Conservation (phyloP, 768 basidiomycete genomes). For the Hypholoma fasciculare region DNA sequence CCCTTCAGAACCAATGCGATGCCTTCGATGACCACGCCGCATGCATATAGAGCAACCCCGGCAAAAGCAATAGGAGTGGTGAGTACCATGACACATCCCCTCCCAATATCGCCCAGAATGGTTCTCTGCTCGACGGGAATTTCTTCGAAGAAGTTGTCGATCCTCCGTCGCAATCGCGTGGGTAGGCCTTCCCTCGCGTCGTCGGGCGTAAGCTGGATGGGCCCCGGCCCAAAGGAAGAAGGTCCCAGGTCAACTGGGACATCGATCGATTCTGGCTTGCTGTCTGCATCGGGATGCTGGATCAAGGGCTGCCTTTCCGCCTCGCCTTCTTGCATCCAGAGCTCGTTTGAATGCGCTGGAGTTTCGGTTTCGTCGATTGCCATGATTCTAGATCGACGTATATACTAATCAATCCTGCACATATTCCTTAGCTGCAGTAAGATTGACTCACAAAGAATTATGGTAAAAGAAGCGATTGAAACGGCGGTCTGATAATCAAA, state of each 20-base stretch:
- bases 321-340: neutral
- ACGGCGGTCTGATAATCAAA: too few relatives aligned
- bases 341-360: neutral
- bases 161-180: neutral
- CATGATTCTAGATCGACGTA: neutral
- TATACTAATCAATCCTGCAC: neutral
- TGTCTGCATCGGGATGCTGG: neutral
- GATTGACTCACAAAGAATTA: neutral
- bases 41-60: slow-evolving; percentile 13
- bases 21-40: slow-evolving; percentile 15
- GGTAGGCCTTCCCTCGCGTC: neutral
- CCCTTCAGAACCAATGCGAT: slow-evolving; percentile 16
- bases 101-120: slow-evolving; percentile 9
- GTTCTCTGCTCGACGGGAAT: slow-evolving; percentile 7
- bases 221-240: neutral
- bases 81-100: slow-evolving; percentile 11
- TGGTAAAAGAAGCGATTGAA: neutral
- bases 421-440: neutral
- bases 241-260: slow-evolving; percentile 1
- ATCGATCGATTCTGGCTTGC: neutral
- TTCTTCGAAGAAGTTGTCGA: slow-evolving; percentile 1
- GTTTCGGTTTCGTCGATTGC: neutral
- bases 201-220: slow-evolving; percentile 3
- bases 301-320: neutral
- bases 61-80: slow-evolving; percentile 14